These are phyloP conservation scores for Cystobasidium ongulense DNA, from an alignment of 768 basidiomycete species.

Conservation along the genomic window DNA sequence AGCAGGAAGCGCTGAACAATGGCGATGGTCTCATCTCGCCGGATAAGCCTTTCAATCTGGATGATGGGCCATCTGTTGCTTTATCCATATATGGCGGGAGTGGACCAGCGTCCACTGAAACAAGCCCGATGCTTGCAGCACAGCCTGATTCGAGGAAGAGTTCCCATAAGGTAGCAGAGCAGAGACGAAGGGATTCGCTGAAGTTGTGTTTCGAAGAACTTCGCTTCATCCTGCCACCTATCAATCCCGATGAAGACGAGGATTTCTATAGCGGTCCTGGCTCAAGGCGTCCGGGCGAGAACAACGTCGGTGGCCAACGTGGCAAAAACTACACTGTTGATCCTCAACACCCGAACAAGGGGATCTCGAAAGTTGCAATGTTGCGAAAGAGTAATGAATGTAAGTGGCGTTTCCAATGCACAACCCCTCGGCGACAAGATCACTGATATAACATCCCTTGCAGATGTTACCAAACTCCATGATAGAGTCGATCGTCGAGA, in stretches of 20 bases:
- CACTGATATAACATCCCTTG: neutral
- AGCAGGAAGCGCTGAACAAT: neutral
- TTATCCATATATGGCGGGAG: neutral
- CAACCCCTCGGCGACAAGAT: neutral
- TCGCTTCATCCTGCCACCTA: conserved; percentile 58
- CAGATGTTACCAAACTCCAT: conserved; percentile 36
- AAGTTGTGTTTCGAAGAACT: conserved; percentile 69
- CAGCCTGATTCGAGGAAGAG: conserved; percentile 44
- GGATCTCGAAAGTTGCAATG: conserved; percentile 42
- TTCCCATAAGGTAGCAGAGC: conserved; percentile 83
- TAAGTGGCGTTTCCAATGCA: neutral
- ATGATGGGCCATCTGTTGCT: neutral
- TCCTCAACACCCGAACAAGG: conserved; percentile 40
- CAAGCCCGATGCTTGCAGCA: conserved; percentile 2
- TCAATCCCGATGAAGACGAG: conserved; percentile 38
- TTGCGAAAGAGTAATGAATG: conserved; percentile 41
- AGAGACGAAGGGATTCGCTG: conserved; percentile 90
- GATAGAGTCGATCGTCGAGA: conserved; percentile 38
- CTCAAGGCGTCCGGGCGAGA: conserved; percentile 38
- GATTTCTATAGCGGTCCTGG: conserved; percentile 19
- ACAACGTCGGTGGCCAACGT: conserved; percentile 42
- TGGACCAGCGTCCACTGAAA: neutral
- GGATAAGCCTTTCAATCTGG: neutral
- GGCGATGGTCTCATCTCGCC: neutral
- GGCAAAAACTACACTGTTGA: conserved; percentile 35